Conservation (phyloP, 1,284 basidiomycete genomes). For the Ceratobasidium papillatum region DNA sequence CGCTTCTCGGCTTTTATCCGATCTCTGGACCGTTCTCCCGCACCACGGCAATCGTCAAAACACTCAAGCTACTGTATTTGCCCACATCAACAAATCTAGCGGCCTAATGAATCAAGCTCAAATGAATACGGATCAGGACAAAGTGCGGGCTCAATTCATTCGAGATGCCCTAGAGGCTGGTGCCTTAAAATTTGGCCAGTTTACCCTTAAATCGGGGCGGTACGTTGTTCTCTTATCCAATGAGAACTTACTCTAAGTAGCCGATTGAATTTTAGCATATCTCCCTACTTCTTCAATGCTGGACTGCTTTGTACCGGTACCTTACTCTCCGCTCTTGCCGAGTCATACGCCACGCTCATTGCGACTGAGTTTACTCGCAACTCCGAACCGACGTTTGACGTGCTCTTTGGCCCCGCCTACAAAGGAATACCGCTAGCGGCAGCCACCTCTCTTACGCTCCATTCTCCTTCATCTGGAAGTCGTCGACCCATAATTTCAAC, state of each 20-base stretch:
- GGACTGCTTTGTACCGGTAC: constrained; percentile 87
- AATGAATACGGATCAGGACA: neutral
- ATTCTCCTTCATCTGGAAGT: constrained; percentile 50
- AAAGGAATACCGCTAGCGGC: constrained; percentile 97
- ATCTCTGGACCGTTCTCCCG: neutral
- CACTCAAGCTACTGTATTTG: no score
- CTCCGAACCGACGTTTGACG: constrained; percentile 69
- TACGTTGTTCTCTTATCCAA: constrained; percentile 54
- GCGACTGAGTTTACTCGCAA: constrained; percentile 45
- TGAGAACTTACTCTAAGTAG: constrained; percentile 13
- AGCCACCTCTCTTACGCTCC: constrained; percentile 75
- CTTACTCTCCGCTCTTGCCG: constrained; percentile 80
- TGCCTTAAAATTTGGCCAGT: constrained; percentile 88
- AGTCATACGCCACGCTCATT: constrained; percentile 90
- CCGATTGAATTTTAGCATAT: constrained; percentile 61
- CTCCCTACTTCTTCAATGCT: constrained; percentile 98
- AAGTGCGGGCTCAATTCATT: constrained; percentile 56
- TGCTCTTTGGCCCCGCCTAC: constrained; percentile 97
- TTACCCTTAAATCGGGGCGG: constrained; percentile 95
- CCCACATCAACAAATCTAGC: no score
- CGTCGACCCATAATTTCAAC: constrained; percentile 72
- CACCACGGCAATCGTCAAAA: neutral
- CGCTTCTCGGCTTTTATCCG: neutral
- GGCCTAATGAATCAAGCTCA: no score
- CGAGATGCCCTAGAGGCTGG: constrained; percentile 61